These are phyloP conservation scores for Powellomyces hirtus DNA, from an alignment of 192 early-diverging fungal genomes.

Conservation along the genomic window DNA sequence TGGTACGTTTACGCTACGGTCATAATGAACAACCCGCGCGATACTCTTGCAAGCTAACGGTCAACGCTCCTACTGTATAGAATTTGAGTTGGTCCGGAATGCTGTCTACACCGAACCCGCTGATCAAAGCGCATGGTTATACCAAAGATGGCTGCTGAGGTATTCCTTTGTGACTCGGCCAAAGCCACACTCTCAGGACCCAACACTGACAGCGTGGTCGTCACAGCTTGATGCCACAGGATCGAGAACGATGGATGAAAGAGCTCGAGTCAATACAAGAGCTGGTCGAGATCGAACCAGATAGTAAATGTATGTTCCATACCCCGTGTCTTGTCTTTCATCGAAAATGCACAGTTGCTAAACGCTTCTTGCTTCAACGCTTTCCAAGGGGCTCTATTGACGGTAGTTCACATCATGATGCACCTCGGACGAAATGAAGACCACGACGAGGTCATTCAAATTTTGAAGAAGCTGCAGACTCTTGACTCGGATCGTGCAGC, in stretches of 20 bases:
- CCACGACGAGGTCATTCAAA: conserved; percentile 41
- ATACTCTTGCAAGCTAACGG: too few species aligned
- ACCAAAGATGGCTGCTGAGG: conserved; percentile 86
- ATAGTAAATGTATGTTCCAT: conserved; percentile 71
- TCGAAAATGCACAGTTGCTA: background rate
- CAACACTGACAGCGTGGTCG: background rate
- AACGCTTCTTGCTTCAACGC: background rate
- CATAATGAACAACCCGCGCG: too few species aligned
- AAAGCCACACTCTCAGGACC: too few species aligned
- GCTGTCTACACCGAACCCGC: conserved; percentile 96
- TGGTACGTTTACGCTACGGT: background rate
- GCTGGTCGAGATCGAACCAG: conserved; percentile 73
- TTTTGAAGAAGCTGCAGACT: conserved; percentile 33
- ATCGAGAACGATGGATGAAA: conserved; percentile 32
- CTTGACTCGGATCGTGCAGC: conserved; percentile 54
- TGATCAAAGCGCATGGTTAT: conserved; percentile 97
- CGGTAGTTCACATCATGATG: conserved; percentile 54
- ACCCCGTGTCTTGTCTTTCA: background rate
- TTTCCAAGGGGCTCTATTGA: conserved; percentile 56
- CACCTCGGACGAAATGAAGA: conserved; percentile 38
- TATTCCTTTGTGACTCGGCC: conserved; percentile 1
- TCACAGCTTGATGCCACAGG: conserved; percentile 10
- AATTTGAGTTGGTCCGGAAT: conserved; percentile 81
- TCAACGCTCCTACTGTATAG: too few species aligned
- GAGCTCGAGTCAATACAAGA: conserved; percentile 67